Evolutionary conservation across 129 eudicot species (phyloP), one percentile per base, ranked within the genome.

Genomic region (Apium graveolens): DNA sequence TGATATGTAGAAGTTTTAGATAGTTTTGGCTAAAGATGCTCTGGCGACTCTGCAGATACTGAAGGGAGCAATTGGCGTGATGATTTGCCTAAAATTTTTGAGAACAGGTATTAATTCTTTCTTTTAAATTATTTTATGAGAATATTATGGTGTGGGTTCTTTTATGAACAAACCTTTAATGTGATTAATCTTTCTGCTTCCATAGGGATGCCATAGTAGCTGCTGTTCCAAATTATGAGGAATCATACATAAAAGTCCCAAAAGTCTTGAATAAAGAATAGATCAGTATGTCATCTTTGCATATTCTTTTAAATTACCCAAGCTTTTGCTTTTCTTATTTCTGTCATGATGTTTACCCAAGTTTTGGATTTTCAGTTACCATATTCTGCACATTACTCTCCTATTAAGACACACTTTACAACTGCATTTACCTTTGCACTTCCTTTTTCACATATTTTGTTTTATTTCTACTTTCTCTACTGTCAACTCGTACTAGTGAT

Each of bases 221-320:
- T 44, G 77, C 77, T 74, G 77, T 74, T 44, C 77, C 77, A 44
- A 74, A 74, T 2, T 74, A 43, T 18, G 60, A 74, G 38, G 77
- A 74, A n/a, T 46, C 77, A 44, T 74, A 43, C 49, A 74, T 95
- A 77, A 90, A 90, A 87, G 98, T 95, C 51, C 98, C 98, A 14
- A 91, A 91, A 80, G 96, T 91, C 77, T 79, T 95, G 86, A 91
- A 95, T 89, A 88, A 88, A 85, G 97, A 95, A 78, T 91, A 80
- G 73, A 70, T 27, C 20, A 32, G 72, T 66, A 66, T 18, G 44
- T 70, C 11, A 37, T 70, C 74, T 34, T 16, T 34, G 27, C 34
- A 7, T 20, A 5, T 68, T 29, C 10, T 37, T 70, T 70, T 37
- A 24, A 0, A 31, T 14, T 14, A 12, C 70, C 70, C 38, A 65